Base-by-base conservation (phyloP, 1,139 yeast species). In the Yamadazyma triangularis region DNA sequence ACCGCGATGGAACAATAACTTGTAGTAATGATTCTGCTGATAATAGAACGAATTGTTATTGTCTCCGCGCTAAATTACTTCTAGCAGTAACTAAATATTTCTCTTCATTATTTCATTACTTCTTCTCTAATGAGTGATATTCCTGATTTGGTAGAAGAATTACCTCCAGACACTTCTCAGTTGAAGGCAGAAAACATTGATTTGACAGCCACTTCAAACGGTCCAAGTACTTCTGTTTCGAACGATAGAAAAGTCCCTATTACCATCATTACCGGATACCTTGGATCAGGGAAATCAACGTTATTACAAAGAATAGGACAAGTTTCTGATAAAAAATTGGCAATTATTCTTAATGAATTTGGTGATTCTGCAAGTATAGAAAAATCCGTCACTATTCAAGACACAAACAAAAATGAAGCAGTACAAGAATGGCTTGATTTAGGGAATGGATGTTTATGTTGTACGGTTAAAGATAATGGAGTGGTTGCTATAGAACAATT, bases 391-490 rank as follows among this genome's bases (percentile, higher is more conserved):
- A 83, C 94, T 0, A 80, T 91, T 9, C 72, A 79, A 41, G 85
- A 82, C 43, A 61, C 68, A 12, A 75, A 63, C 12, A 59, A 65
- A 14, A 37, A 66, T n/a, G 65, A 64, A 6, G 56, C 75, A 2
- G 82, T 85, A 30, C 86, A 88, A 48, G 97, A 91, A 52, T 93
- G 98, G 98, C 66, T 91, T 4, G 98, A 91, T 55, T 63, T 91
- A 19, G 96, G 96, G 2, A 91, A 91, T 52, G 98, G 98, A 1
- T 91, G 99, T 56, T 68, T 93, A 31, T 91, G 99, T 52, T 91
- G 98, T 48, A 85, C 97, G 0, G 95, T 93, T 15, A 88, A 87
- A 52, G 96, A 89, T 51, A 84, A 79, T 36, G 98, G 98, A 5
- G 96, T 91, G 2, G 69, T 81, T 23, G 99, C 99, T 0, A 88